Evolutionary conservation across 2,329 filamentous ascomycete genomes (phyloP).

Genomic region (Biscogniauxia mediterranea): DNA sequence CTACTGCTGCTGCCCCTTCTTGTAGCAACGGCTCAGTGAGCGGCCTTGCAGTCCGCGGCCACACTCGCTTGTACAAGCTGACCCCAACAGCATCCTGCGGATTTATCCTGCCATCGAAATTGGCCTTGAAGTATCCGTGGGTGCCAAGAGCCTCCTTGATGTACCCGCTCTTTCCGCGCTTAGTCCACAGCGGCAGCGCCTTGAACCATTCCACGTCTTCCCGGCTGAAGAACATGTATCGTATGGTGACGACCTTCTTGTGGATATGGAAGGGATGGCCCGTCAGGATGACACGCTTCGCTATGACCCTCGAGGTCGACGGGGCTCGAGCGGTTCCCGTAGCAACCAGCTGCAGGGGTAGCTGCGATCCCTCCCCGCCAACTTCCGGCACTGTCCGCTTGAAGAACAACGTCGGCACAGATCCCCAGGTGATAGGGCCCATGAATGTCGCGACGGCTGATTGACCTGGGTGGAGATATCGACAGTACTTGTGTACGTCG

Average conservation of each 20-base stretch:
- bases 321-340: conserved; percentile 86
- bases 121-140: conserved; percentile 99
- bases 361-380: conserved; percentile 42
- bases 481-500: conserved; percentile 95
- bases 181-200: conserved; percentile 91
- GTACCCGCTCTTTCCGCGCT: conserved; percentile 80
- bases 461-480: conserved; percentile 86
- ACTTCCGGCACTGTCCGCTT: conserved; percentile 52
- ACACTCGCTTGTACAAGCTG: conserved; percentile 82
- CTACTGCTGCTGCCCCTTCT: conserved; percentile 21
- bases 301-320: conserved; percentile 74
- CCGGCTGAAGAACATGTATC: conserved; percentile 99
- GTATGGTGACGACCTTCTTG: conserved; percentile 93
- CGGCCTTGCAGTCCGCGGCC: conserved; percentile 66
- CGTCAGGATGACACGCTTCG: conserved; percentile 90
- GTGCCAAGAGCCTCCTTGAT: conserved; percentile 94
- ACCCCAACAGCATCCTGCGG: conserved; percentile 92
- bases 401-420: conserved; percentile 88
- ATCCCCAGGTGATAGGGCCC: conserved; percentile 88
- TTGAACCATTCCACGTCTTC: conserved; percentile 98
- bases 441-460: conserved; percentile 88
- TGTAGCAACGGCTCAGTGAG: conserved; percentile 45
- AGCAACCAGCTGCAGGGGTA: conserved; percentile 69
- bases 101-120: conserved; percentile 93
- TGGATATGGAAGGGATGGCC: conserved; percentile 99